Evolutionary conservation across 2,329 filamentous ascomycete genomes (phyloP).

Genomic region (Aaosphaeria arxii): DNA sequence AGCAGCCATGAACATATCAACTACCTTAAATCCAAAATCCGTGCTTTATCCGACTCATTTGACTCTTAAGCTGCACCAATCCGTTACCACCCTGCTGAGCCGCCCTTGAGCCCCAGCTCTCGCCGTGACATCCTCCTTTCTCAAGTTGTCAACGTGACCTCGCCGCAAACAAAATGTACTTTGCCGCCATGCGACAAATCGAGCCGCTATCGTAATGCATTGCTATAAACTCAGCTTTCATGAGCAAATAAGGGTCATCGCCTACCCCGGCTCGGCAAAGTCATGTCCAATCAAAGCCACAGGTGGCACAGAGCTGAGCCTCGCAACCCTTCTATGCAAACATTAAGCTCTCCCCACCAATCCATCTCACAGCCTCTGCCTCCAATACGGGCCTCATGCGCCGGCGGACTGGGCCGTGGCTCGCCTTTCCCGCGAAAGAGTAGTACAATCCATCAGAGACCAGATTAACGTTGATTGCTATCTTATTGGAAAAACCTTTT

Average conservation of each 20-base stretch:
- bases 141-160: background rate
- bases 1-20: no score
- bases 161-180: background rate
- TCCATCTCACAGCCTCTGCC: background rate
- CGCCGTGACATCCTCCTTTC: background rate
- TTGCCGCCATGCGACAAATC: background rate
- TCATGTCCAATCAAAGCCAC: background rate
- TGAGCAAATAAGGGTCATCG: background rate
- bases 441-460: no score
- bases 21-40: no score
- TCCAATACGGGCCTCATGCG: background rate
- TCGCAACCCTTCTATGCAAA: background rate
- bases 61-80: no score
- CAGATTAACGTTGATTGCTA: no score
- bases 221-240: background rate
- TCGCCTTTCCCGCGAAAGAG: no score
- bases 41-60: no score
- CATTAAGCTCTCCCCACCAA: background rate
- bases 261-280: background rate
- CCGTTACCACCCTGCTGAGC: no score
- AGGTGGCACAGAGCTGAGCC: background rate
- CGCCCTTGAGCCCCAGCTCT: constrained; percentile 1
- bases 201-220: background rate
- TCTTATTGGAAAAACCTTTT: no score
- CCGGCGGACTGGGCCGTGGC: background rate